Evolutionary conservation across 1,284 basidiomycete genomes (phyloP).

Genomic region (Pulveroboletus sp.): DNA sequence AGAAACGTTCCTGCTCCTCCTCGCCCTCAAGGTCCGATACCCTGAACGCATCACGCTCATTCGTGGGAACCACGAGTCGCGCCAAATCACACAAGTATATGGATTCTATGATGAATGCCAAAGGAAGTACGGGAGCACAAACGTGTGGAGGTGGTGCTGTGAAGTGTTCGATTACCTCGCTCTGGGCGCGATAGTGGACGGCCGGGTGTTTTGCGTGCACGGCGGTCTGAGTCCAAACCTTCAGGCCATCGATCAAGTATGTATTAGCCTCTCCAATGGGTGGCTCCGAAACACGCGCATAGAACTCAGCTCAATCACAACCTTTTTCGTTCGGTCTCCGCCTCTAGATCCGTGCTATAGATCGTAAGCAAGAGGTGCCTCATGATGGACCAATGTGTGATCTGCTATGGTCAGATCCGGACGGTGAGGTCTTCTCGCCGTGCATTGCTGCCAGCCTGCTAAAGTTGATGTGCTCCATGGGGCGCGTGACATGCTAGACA

Average conservation of each 20-base stretch:
- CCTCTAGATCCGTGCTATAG: slow-evolving; percentile 87
- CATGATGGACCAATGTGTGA: slow-evolving; percentile 99
- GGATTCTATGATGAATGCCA: slow-evolving; percentile 99
- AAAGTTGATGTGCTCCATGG: slow-evolving; percentile 6
- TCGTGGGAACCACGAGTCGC: slow-evolving; percentile 97
- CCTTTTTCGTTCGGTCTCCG: slow-evolving; percentile 21
- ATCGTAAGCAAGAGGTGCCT: slow-evolving; percentile 98
- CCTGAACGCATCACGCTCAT: slow-evolving; percentile 98
- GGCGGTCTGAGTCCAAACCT: slow-evolving; percentile 92
- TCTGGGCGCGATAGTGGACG: slow-evolving; percentile 93
- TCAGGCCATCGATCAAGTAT: slow-evolving; percentile 82
- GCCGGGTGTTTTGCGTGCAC: slow-evolving; percentile 89
- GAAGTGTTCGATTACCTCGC: slow-evolving; percentile 98
- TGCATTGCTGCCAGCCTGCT: slow-evolving; percentile 7
- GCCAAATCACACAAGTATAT: slow-evolving; percentile 98
- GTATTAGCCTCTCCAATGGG: slow-evolving; percentile 28
- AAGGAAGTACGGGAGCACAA: slow-evolving; percentile 92
- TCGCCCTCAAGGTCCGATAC: slow-evolving; percentile 96
- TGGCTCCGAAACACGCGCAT: slow-evolving; percentile 31
- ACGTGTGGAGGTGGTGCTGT: slow-evolving; percentile 98
- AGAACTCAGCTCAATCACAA: slow-evolving; percentile 23
- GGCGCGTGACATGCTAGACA: slow-evolving; percentile 52
- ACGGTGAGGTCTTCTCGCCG: slow-evolving; percentile 55
- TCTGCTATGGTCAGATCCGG: slow-evolving; percentile 97
- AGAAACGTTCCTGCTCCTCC: slow-evolving; percentile 93